Evolutionary conservation across 2,329 filamentous ascomycete genomes (phyloP).

Genomic region (Basipetospora chlamydospora): DNA sequence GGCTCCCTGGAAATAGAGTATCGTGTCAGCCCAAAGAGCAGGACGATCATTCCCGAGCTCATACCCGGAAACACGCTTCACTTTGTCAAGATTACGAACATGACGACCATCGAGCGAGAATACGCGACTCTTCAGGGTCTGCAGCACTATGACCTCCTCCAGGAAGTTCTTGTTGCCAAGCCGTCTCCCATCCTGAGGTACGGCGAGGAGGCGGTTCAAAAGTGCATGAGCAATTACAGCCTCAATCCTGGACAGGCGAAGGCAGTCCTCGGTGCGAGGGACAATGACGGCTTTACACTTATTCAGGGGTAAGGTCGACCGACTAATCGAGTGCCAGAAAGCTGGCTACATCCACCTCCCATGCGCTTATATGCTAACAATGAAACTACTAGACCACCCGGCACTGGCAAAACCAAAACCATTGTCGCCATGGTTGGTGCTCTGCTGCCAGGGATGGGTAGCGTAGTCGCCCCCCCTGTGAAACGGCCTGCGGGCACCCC

Average conservation of each 20-base stretch:
- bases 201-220: constrained; percentile 54
- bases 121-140: constrained; percentile 83
- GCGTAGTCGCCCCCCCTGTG: not conserved
- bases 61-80: constrained; percentile 55
- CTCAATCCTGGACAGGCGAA: constrained; percentile 83
- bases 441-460: constrained; percentile 49
- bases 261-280: constrained; percentile 79
- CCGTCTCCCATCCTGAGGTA: constrained; percentile 81
- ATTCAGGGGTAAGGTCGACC: constrained; percentile 66
- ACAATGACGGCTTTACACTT: constrained; percentile 93
- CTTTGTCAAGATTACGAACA: constrained; percentile 75
- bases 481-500: not conserved
- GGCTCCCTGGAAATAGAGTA: constrained; percentile 73
- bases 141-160: constrained; percentile 90
- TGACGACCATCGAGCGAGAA: constrained; percentile 90
- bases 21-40: constrained; percentile 56
- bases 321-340: no score
- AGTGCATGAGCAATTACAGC: constrained; percentile 60
- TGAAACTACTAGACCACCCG: constrained; percentile 51
- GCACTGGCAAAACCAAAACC: constrained; percentile 96
- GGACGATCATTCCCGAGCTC: constrained; percentile 47
- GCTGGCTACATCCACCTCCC: constrained; percentile 1
- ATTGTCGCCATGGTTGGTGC: constrained; percentile 93
- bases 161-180: constrained; percentile 77
- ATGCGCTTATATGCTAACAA: not conserved